Percentiles rank a stretch among this genome's conserved stretches.
phyloP scores from a whole-genome alignment of 305 asterid genomes.

The Fraxinus ornus region DNA sequence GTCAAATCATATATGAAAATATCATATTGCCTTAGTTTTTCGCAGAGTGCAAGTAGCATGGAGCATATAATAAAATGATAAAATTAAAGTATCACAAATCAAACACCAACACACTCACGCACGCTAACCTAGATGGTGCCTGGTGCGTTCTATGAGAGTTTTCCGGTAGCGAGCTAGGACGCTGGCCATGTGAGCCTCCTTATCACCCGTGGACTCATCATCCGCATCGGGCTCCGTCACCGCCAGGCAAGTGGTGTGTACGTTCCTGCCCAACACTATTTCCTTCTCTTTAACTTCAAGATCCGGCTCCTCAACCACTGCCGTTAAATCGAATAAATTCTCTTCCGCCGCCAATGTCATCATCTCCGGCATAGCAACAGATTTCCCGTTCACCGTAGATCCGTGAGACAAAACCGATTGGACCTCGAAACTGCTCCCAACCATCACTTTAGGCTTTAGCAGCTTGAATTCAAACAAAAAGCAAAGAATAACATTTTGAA shows the following conservation, averaged over 20 bases:
- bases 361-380: slow-evolving; percentile 29
- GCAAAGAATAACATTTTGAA: not conserved
- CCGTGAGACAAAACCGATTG: slow-evolving; percentile 35
- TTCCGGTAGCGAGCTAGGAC: slow-evolving; percentile 85
- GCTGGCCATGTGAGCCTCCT: slow-evolving; percentile 92
- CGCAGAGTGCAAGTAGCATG: not conserved
- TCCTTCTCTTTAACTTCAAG: slow-evolving; percentile 33
- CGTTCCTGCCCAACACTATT: slow-evolving; percentile 78
- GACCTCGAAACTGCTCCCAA: slow-evolving; percentile 34
- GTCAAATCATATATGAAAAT: not conserved
- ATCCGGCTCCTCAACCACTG: slow-evolving; percentile 33
- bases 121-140: slow-evolving; percentile 78
- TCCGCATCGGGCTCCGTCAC: slow-evolving; percentile 96
- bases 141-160: slow-evolving; percentile 77
- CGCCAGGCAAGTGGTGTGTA: slow-evolving; percentile 75
- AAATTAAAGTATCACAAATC: not conserved
- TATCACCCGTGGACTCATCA: slow-evolving; percentile 92
- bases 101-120: not conserved
- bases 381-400: slow-evolving; percentile 34
- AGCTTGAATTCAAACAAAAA: slow-evolving; percentile 12
- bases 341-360: slow-evolving; percentile 28
- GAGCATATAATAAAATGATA: not conserved
- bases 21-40: not conserved
- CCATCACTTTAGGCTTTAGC: slow-evolving; percentile 40
- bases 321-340: slow-evolving; percentile 43